A percentile compares a stretch with the other conserved stretches of the same genome.
These are phyloP conservation scores for Pseudofabraea citricarpa DNA, from an alignment of 2,329 filamentous ascomycete genomes.

Conservation along the genomic window DNA sequence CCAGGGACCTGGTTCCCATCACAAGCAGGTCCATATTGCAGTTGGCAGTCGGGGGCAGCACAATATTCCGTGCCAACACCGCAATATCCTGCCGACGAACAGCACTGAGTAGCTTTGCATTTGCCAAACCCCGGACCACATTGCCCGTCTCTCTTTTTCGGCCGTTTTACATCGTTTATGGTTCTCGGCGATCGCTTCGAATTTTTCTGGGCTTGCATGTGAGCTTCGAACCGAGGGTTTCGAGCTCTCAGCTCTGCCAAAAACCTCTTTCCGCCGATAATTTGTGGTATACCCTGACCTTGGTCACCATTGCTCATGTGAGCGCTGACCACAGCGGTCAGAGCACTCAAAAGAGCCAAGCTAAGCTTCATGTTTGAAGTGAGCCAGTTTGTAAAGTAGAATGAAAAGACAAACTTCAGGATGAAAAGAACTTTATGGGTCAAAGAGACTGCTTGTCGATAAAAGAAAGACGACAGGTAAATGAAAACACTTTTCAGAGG, in stretches of 20 bases:
- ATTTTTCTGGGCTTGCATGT: not conserved
- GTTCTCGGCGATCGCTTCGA: constrained; percentile 6
- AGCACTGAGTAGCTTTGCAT: constrained; percentile 20
- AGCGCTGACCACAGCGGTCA: constrained; percentile 14
- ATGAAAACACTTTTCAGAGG: too few relatives aligned
- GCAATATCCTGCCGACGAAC: constrained; percentile 23
- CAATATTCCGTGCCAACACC: constrained; percentile 43
- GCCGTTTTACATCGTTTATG: not conserved
- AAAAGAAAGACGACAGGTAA: too few relatives aligned
- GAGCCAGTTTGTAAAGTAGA: too few relatives aligned
- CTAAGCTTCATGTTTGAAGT: constrained; percentile 20
- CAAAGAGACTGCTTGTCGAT: too few relatives aligned
- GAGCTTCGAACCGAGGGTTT: constrained; percentile 10
- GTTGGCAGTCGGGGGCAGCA: constrained; percentile 56
- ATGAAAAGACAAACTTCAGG: too few relatives aligned
- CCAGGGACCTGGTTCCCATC: constrained; percentile 51
- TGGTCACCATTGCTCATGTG: constrained; percentile 14
- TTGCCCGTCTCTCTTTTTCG: constrained; percentile 12
- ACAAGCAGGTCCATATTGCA: constrained; percentile 55
- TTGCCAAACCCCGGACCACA: constrained; percentile 22
- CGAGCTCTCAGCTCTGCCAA: constrained; percentile 19
- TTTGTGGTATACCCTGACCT: constrained; percentile 13
- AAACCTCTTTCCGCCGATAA: constrained; percentile 21
- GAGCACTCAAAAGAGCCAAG: constrained; percentile 8
- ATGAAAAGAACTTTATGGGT: too few relatives aligned